phyloP scores from a whole-genome alignment of 352 stramenopile genomes.

The Globisporangium spiculum region DNA sequence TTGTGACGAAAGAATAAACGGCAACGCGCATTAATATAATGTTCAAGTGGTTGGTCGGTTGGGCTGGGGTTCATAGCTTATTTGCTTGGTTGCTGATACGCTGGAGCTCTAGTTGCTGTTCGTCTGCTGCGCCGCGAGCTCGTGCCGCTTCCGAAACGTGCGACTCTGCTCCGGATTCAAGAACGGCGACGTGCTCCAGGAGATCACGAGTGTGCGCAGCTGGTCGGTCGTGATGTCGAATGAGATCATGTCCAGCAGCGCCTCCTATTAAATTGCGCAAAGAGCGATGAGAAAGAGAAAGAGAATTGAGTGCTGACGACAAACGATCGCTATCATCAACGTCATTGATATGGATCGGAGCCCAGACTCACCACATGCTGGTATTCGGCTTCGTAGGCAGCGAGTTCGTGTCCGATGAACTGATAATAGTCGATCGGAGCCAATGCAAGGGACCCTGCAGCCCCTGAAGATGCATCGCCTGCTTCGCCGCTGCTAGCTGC shows the following conservation, averaged over 20 bases:
- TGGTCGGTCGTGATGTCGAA: slow-evolving; percentile 71
- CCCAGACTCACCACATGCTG: slow-evolving; percentile 64
- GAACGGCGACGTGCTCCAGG: slow-evolving; percentile 80
- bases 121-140: slow-evolving; percentile 12
- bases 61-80: not conserved
- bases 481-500: not conserved
- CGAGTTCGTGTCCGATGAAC: slow-evolving; percentile 65
- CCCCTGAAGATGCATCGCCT: not conserved
- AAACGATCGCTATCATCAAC: not conserved
- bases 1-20: slow-evolving; percentile 23
- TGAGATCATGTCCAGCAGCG: slow-evolving; percentile 54
- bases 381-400: slow-evolving; percentile 76
- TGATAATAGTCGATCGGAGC: slow-evolving; percentile 62
- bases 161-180: slow-evolving; percentile 47
- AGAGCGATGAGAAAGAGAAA: not conserved
- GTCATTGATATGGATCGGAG: not conserved
- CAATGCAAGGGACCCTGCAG: slow-evolving; percentile 25
- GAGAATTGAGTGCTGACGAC: not conserved
- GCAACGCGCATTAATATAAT: not conserved
- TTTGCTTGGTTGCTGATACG: not conserved
- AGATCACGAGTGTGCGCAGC: slow-evolving; percentile 76
- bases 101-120: not conserved
- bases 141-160: slow-evolving; percentile 41
- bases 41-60: not conserved
- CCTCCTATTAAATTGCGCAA: slow-evolving; percentile 34